These are phyloP conservation scores for Papilionanthe hybrid DNA, from an alignment of 116 monocot genomes.

Conservation along the genomic window DNA sequence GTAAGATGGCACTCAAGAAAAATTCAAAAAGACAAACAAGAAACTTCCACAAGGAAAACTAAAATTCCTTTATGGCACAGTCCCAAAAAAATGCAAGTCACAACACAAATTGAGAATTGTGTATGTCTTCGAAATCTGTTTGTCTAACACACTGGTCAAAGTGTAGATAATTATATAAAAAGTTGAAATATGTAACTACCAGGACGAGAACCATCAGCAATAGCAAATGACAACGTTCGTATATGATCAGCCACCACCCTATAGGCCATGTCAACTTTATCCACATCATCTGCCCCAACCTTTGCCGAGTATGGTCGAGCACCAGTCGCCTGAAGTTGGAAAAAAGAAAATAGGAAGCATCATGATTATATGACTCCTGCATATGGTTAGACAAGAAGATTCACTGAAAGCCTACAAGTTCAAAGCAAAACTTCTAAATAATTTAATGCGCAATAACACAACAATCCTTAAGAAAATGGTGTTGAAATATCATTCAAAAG, in stretches of 20 bases:
- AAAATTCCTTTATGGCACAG: not conserved
- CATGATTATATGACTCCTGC: not conserved
- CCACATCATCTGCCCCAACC: conserved; percentile 79
- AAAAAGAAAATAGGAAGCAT: not conserved
- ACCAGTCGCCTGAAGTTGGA: conserved; percentile 51
- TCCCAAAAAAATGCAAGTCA: not conserved
- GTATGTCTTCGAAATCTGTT: not conserved
- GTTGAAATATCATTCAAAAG: not conserved
- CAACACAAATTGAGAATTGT: not conserved
- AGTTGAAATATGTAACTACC: conserved; percentile 30
- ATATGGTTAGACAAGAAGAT: conserved; percentile 1
- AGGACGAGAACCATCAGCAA: conserved; percentile 95
- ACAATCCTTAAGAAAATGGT: not conserved
- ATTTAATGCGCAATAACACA: not conserved
- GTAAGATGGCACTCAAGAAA: not conserved
- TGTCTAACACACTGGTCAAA: not conserved
- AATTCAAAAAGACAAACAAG: not conserved
- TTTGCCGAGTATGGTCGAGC: conserved; percentile 69
- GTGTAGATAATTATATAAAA: not conserved
- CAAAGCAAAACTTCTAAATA: not conserved
- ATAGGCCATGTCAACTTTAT: conserved; percentile 92
- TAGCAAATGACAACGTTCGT: conserved; percentile 90
- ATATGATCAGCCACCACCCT: conserved; percentile 96
- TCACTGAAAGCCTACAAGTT: not conserved
- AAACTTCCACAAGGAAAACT: not conserved